Conservation (phyloP, 2,329 filamentous ascomycete genomes). For the Leptographium galeiforme region DNA sequence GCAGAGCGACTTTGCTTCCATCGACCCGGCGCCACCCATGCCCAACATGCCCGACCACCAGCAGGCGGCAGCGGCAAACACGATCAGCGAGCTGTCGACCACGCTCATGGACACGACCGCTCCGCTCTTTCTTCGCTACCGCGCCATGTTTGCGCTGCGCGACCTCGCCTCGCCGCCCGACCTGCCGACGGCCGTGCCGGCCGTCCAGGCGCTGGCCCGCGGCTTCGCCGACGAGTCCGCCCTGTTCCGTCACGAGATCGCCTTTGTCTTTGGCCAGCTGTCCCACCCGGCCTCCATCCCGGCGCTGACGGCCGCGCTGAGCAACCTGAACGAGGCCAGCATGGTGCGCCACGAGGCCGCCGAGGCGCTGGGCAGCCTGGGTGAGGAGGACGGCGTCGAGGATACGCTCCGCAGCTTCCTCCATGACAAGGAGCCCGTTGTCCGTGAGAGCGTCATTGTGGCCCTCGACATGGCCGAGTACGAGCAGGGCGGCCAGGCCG, state of each 20-base stretch:
- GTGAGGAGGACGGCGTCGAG: constrained; percentile 87
- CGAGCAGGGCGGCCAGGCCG: constrained; percentile 73
- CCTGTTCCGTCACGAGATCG: constrained; percentile 93
- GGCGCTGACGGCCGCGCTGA: constrained; percentile 64
- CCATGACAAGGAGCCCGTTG: constrained; percentile 82
- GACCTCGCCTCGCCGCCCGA: constrained; percentile 90
- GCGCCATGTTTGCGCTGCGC: constrained; percentile 94
- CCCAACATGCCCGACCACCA: constrained; percentile 37
- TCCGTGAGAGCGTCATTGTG: constrained; percentile 87
- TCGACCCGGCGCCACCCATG: constrained; percentile 87
- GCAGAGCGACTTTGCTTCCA: constrained; percentile 77
- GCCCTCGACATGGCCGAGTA: constrained; percentile 97
- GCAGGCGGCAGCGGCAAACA: constrained; percentile 15
- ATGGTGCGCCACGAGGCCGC: constrained; percentile 98
- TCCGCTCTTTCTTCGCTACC: constrained; percentile 83
- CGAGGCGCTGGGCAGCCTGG: constrained; percentile 86
- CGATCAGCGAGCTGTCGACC: constrained; percentile 61
- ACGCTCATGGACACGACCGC: constrained; percentile 64
- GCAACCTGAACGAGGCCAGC: constrained; percentile 67
- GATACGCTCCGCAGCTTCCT: constrained; percentile 71
- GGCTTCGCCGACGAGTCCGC: constrained; percentile 79
- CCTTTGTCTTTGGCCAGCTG: constrained; percentile 94
- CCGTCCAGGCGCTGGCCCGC: constrained; percentile 70
- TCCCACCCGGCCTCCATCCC: constrained; percentile 95
- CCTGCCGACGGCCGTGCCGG: constrained; percentile 77